Evolutionary conservation across 305 asterid species (phyloP).

Genomic region (Fraxinus sp.): DNA sequence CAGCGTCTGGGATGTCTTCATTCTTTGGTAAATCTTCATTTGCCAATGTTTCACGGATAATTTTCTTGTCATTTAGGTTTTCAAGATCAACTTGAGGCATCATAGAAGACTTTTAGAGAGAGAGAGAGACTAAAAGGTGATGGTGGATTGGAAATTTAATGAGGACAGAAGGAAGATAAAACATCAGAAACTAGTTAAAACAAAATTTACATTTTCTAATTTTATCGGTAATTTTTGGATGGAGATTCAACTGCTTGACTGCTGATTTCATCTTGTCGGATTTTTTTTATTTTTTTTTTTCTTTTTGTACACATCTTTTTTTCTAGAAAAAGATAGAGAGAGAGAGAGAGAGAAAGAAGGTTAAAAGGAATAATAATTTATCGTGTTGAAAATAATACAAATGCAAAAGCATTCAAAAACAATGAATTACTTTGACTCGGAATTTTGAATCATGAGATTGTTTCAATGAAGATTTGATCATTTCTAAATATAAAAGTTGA

Average conservation of each 20-base stretch:
- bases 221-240: neutral
- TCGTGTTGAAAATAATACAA: neutral
- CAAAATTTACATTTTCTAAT: neutral
- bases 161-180: neutral
- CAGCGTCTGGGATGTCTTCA: constrained; percentile 21
- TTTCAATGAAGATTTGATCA: neutral
- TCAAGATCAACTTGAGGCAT: constrained; percentile 74
- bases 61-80: constrained; percentile 41
- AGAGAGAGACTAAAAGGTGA: neutral
- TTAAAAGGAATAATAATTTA: neutral
- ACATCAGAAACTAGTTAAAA: neutral
- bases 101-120: constrained; percentile 5
- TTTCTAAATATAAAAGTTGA: too few species aligned
- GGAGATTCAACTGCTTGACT: constrained; percentile 7
- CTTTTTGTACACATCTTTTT: neutral
- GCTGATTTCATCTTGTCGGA: neutral
- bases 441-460: neutral
- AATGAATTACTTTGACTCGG: neutral
- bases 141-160: neutral
- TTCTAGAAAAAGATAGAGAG: neutral
- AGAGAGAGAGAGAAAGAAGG: neutral
- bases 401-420: neutral
- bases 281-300: neutral
- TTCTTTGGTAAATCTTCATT: constrained; percentile 12
- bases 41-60: constrained; percentile 47